Percentiles rank a stretch among this genome's conserved stretches.
Evolutionary conservation across 2,329 filamentous ascomycete species (phyloP).

Genomic region (Colletotrichum nymphaeae): DNA sequence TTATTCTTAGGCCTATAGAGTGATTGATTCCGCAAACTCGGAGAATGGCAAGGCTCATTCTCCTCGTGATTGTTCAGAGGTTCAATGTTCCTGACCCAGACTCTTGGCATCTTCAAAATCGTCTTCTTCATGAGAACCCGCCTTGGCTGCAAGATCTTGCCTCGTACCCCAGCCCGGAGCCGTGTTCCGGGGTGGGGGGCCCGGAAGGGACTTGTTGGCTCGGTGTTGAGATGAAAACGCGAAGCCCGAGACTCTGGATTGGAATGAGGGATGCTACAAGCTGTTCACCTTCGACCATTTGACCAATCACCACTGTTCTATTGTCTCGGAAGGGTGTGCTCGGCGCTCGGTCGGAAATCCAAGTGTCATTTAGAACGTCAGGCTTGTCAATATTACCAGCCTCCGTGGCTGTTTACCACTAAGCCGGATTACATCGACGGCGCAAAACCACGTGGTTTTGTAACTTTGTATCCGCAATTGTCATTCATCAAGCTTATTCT

Average conservation of each 20-base stretch:
- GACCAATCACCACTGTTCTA: background rate
- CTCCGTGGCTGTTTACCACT: background rate
- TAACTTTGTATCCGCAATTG: background rate
- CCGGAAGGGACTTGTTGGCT: slow-evolving; percentile 1
- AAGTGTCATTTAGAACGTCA: background rate
- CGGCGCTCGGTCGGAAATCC: slow-evolving; percentile 25
- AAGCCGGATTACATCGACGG: background rate
- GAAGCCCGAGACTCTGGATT: slow-evolving; percentile 17
- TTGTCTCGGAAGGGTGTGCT: slow-evolving; percentile 11
- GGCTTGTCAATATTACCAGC: background rate
- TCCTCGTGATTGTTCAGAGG: background rate
- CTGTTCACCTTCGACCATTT: background rate
- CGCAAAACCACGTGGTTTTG: slow-evolving; percentile 12
- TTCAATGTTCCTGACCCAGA: background rate
- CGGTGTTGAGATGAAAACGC: slow-evolving; percentile 30
- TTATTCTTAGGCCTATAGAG: background rate
- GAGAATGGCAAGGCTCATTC: background rate
- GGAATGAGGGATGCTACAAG: background rate
- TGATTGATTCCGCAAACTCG: background rate
- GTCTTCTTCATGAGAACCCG: background rate
- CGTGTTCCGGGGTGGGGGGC: slow-evolving; percentile 9
- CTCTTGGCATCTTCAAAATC: background rate
- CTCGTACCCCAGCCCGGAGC: background rate
- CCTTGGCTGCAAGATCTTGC: background rate
- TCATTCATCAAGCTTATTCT: slow-evolving; percentile 6